Evolutionary conservation across 208 protist genomes (phyloP).

Genomic region (Porcisia hertigi): DNA sequence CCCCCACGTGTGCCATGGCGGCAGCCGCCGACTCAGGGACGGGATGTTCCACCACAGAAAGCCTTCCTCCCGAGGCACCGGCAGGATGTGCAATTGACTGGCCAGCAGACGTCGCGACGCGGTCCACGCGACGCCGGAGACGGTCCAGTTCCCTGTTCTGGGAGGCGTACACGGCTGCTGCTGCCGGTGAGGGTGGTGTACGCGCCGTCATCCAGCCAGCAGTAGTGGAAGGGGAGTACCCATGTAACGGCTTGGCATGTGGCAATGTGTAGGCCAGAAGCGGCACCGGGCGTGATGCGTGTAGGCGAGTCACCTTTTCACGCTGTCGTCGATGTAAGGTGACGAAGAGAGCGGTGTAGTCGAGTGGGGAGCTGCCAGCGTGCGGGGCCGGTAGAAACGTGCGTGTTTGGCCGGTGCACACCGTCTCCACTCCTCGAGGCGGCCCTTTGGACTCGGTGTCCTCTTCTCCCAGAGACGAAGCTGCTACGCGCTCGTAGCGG

Average conservation of each 20-base stretch:
- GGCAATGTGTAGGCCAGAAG: slow-evolving; percentile 5
- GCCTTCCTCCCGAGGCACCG: neutral
- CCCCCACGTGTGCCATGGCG: slow-evolving; percentile 14
- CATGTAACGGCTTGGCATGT: neutral
- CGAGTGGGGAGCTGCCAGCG: slow-evolving; percentile 30
- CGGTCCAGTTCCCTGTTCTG: neutral
- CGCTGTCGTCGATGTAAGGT: slow-evolving; percentile 19
- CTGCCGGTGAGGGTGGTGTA: neutral
- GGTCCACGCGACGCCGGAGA: neutral
- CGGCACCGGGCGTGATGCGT: slow-evolving; percentile 16
- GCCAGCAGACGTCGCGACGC: neutral
- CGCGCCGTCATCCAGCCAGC: neutral
- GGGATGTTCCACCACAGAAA: slow-evolving; percentile 9
- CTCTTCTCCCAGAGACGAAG: neutral
- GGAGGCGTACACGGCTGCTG: slow-evolving; percentile 10
- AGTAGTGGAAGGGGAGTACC: neutral
- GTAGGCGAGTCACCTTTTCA: slow-evolving; percentile 11
- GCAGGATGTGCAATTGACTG: neutral
- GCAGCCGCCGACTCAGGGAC: slow-evolving; percentile 25
- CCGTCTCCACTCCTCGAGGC: neutral
- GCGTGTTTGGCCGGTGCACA: slow-evolving; percentile 18
- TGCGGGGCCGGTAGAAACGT: slow-evolving; percentile 25
- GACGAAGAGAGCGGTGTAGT: slow-evolving; percentile 30
- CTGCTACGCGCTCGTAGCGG: slow-evolving; percentile 3
- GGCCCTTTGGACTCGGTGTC: neutral